Base-by-base conservation (phyloP, 129 eudicot genomes). In the Pittosporum tobira region DNA sequence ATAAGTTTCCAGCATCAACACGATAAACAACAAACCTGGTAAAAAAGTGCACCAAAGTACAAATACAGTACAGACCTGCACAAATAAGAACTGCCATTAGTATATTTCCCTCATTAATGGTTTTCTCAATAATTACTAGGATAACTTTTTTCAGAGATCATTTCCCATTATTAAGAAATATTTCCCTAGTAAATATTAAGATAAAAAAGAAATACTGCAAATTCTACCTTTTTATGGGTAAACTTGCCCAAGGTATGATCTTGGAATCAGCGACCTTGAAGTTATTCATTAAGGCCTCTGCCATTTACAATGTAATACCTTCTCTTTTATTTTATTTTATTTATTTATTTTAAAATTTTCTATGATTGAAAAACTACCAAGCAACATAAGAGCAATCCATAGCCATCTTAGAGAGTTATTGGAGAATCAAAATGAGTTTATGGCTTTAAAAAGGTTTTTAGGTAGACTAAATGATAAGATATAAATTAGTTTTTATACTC, bases 21-120 rank as follows among this genome's bases (percentile, higher is more conserved):
- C 25, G 18, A 30, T 30, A 21, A 30, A 65, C 26, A 73, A 73
- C 87, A 48, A 81, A 88, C 96, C 96, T 88, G 84, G 75, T 73
- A 71, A 38, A 80, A 49, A 55, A 88, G 75, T 48, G 80, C 79
- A 68, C 87, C 74, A 66, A 73, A 50, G 75, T 81, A 84, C 74
- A 74, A 45, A 63, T 73, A 78, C 60, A 84, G 63, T 16, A 74
- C 71, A 55, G 74, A 84, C 70, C 96, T 88, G 96, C 82, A 81
- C 43, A 64, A 65, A 30, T 30, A 59, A 20, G 57, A 51, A 69
- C 52, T 67, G 56, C 23, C 45, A 45, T 63, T 59, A 76, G 66
- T 56, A 14, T 30, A 22, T 34, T 23, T 52, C 66, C 48, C n/a
- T n/a, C 27, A 25, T 18, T 27, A 34, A 22, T 3, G 21, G 58